Evolutionary conservation across 78 protist genomes (phyloP), one percentile per base, ranked within the genome.

Genomic region (Monosiga brevicollis): DNA sequence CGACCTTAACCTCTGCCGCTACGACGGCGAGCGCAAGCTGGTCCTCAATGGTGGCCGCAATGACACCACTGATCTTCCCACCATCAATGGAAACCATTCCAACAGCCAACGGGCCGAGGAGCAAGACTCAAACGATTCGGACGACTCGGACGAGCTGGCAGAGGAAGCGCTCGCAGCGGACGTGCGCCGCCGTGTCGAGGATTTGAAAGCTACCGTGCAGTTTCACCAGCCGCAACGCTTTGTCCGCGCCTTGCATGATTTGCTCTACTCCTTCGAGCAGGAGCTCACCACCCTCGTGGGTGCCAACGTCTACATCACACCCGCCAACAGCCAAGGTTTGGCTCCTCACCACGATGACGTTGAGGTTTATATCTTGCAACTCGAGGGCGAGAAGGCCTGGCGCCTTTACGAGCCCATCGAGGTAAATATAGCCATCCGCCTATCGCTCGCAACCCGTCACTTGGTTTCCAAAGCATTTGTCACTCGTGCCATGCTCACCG

Each of bases 291-390:
- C 87, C 73, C 82, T 85, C 49, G 86, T 80, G 36, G 96, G 96
- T 41, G 91, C 91, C 38, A 95, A 95, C 80, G 80, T 88, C 73
- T 95, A 95, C 78, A 82, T 90, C 37, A 95, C 98, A 23, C 98
- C 98, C 71, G 82, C 90, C 9, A 87, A 89, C 35, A 73, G 86
- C 35, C 70, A 89, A 83, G 96, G 97, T 32, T 91, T 95, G 32
- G 97, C 97, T 1, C 97, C 97, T 42, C 97, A 95, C 92, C 92
- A 87, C 83, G 97, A 95, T 77, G 97, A 95, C 76, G 90, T 95
- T 0, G 97, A 95, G 34, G 97, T 86, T 20, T 93, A 91, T 42
- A 85, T 95, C 54, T 72, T 95, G 76, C 97, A 95, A 83, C 54
- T 90, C 32, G 94, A 91, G 42, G 97, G 97, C 35, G 76, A 78